Evolutionary conservation across 2,329 filamentous ascomycete species (phyloP), one percentile per base, ranked within the genome.

Genomic region (Hirsutella rhossiliensis): DNA sequence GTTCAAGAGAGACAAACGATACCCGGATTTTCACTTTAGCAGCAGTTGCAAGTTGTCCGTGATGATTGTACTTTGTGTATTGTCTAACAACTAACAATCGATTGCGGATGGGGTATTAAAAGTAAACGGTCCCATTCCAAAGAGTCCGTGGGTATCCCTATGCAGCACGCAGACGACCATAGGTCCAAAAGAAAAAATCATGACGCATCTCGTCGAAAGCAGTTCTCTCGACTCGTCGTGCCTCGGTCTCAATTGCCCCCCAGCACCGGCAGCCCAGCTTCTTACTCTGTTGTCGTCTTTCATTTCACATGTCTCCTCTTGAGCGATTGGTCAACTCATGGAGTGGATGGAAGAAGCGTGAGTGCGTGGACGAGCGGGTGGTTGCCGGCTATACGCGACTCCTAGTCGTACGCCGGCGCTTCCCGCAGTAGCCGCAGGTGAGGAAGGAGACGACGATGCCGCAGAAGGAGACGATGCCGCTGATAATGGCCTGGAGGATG

Each of bases 401-500:
- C 38, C 51, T 46, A 40, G 52, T 54, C 19, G 53, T 55, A 18
- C 52, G 52, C 18, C 47, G 29, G 18, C 47, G 34, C 17, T 49
- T 43, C 4, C 62, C 62, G 45, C 59, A 58, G 54, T 56, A 61
- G 49, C 73, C 71, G 58, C 74, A 78, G 42, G 73, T 77, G 43
- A 86, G 62, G 68, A 76, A 85, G 50, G 70, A 70, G 62, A 86
- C 75, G 60, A 86, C 69, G 62, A 82, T 78, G 59, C 75, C 72
- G 62, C 79, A 71, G 63, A 85, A 69, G 46, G 71, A 62, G 49
- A 84, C 78, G 55, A 86, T 63, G 55, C 77, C 83, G 60, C 71
- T 72, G 62, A 87, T 75, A 58, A 87, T 81, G 54, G 78, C 78
- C 50, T 72, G 73, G 43, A 82, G 66, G 62, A 85, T 75, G 50